A percentile compares a stretch with the other conserved stretches of the same genome.
These are phyloP conservation scores for Diaporthe sp. DNA, from an alignment of 2,329 filamentous ascomycete genomes.

Conservation along the genomic window DNA sequence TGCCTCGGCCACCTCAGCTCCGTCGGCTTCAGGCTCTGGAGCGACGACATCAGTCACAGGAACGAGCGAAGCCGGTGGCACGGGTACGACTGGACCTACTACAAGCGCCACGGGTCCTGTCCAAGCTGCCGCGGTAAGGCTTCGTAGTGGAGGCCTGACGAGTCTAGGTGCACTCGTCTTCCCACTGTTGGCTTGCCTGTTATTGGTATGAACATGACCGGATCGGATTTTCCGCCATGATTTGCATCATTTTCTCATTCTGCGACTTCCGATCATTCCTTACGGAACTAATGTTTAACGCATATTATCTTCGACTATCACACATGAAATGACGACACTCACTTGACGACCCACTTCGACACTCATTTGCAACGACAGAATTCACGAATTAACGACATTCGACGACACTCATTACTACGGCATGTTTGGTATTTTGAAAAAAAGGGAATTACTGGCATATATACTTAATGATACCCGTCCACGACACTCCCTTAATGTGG, in stretches of 20 bases:
- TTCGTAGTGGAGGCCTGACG: constrained; percentile 14
- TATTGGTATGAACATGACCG: constrained; percentile 27
- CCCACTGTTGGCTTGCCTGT: constrained; percentile 33
- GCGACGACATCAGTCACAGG: constrained; percentile 2
- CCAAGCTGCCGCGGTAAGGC: constrained; percentile 11
- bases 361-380: constrained; percentile 14
- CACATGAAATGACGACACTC: constrained; percentile 31
- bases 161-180: constrained; percentile 25
- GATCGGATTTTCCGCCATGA: background rate
- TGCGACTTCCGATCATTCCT: constrained; percentile 25
- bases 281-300: constrained; percentile 33
- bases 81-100: background rate
- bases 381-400: constrained; percentile 16
- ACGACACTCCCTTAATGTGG: constrained; percentile 34
- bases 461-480: constrained; percentile 33
- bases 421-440: constrained; percentile 5
- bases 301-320: background rate
- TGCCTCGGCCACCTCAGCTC: background rate
- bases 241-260: background rate
- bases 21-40: constrained; percentile 13
- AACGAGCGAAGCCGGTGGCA: constrained; percentile 8
- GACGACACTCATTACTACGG: constrained; percentile 12
- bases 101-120: constrained; percentile 19
- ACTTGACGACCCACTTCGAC: constrained; percentile 5
- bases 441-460: constrained; percentile 18